Base-by-base conservation (phyloP, 768 basidiomycete genomes). In the Mycena albidolilacea region DNA sequence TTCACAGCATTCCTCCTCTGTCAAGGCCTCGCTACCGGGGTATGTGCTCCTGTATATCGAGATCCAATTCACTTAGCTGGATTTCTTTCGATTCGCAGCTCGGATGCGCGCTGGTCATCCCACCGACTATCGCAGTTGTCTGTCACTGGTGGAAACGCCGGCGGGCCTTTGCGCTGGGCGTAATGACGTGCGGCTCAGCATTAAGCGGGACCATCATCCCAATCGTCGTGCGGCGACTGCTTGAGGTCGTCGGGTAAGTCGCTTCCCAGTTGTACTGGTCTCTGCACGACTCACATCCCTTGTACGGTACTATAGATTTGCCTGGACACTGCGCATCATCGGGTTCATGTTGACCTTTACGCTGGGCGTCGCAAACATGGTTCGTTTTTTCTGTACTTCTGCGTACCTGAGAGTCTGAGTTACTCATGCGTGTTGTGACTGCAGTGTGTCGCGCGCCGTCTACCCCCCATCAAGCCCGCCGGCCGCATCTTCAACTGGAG, bases 141-240 rank as follows among this genome's bases (percentile, higher is more conserved):
- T 23, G 23, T 30, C 43, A 62, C 21, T 62, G 61, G 61, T 62
- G 61, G 61, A 62, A 62, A 30, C 21, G 15, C 23, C 61, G 61
- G 12, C 61, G 61, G 5, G 61, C 5, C 5, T 30, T 62, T 15
- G 61, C 61, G 14, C 21, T 62, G 23, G 61, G 61, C 12, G 44
- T 62, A 7, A 35, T 35, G 30, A 46, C 21, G 23, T 44, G 43
- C 30, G 61, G 61, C 21, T 5, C 23, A 23, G 61, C 61, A 23
- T 46, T 62, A 8, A 35, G 61, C 12, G 61, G 61, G 6, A 46
- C 43, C 10, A 30, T 62, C 44, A 30, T 44, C 43, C 61, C 61
- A 12, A 62, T 64, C 17, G 63, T 64, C 9, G 38, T 64, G 46
- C 46, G 48, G 50, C 17, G 3, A 23, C 37, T 64, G 48, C 46